Evolutionary conservation across 805 yeast genomes (phyloP), one percentile per base, ranked within the genome.

Genomic region (Debaryomyces hansenii): DNA sequence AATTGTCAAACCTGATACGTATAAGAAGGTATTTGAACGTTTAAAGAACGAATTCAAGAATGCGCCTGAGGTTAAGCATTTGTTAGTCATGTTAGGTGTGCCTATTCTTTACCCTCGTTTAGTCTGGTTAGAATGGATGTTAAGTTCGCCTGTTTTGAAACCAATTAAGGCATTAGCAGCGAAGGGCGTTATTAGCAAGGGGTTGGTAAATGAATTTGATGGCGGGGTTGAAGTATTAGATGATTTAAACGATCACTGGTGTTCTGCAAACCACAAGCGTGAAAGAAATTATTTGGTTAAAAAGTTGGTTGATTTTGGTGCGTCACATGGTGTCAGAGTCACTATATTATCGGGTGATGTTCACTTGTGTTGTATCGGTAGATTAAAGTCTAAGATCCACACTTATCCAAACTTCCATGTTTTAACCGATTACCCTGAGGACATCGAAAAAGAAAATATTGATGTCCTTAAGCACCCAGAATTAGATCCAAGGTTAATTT

Each of bases 231-330:
- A 92, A 67, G 80, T 92, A 12, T 75, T 94, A 54, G 98, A 94
- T 61, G 98, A 92, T 63, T 74, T 94, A 65, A 85, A 90, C 60
- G 99, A 92, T 63, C 98, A 92, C 69, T 92, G 99, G 99, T 90
- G 97, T 64, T 85, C 96, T 3, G 77, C 77, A 48, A 79, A 84
- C 62, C 99, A 92, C 69, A 94, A 92, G 63, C 66, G 67, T 41
- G 99, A 92, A 67, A 79, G 99, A 50, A 92, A 92, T 64, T 60
- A 63, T 53, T 72, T 92, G 34, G 69, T 91, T 51, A 75, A 72
- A 34, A 71, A 72, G 50, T 70, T 92, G 39, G 82, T 84, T 51
- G 78, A 78, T 37, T 82, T 90, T 57, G 90, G 92, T 3, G 77
- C 86, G 28, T 56, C 67, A 27, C 63, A 77, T 52, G 84, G 84